Base-by-base conservation (phyloP, 768 basidiomycete genomes). In the Mycena alexandri region DNA sequence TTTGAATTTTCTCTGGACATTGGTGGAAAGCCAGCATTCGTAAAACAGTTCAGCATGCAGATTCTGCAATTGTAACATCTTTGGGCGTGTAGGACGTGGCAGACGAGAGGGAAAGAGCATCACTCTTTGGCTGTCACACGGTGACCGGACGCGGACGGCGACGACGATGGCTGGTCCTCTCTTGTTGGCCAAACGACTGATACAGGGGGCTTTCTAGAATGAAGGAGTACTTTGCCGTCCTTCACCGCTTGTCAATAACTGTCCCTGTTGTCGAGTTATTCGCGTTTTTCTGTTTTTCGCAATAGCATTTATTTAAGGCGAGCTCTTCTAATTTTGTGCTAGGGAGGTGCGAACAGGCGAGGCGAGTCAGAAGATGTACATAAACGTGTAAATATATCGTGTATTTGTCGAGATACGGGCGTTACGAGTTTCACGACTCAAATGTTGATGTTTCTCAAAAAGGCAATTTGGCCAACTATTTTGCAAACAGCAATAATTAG, bases 401-500 rank as follows among this genome's bases (percentile, higher is more conserved):
- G 42, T 17, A 44, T 44, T 57, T 25, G n/a, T 6, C 17, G 17
- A 57, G 55, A 5, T 57, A 57, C 19, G 22, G 25, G 14, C 42
- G 17, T 8, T 44, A 44, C 17, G 19, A 36, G 34, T 5, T 25
- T 51, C 16, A 14, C 5, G 25, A 25, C 25, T 33, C 22, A 29
- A 43, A 42, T 12, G 16, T 21, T 14, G 29, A 34, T 29, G 24
- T 57, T 57, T 44, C 38, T 19, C 54, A 42, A 43, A 55, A 55
- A 55, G 54, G 38, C 54, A 42, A 17, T 55, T 11, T 43, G 54
- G 54, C 54, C 54, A 55, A 55, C 54, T 55, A 14, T 42, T 24
- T 55, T 43, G 54, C 54, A 55, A 55, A 55, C 54, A 55, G 54
- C 54, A 55, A 55, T 55, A 55, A 55, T n/a, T n/a, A n/a, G n/a